Evolutionary conservation across 441 rosid genomes (phyloP), one percentile per base, ranked within the genome.

Genomic region (Pelargonium myrrhifolium): DNA sequence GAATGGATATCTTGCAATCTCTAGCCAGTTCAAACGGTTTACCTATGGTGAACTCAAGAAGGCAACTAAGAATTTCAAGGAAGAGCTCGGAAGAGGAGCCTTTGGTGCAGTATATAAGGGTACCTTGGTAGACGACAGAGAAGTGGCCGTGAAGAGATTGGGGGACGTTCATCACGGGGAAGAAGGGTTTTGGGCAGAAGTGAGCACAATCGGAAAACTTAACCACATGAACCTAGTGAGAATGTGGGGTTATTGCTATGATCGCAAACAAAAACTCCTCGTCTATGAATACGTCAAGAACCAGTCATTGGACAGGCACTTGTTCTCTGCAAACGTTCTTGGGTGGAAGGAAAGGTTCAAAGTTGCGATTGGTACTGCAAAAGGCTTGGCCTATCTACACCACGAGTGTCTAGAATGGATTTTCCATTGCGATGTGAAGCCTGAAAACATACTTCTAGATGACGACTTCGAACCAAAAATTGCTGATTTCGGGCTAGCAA

Each of bases 1-100:
- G 39, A 75, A 72, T 3, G 82, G 82, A n/a, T 47, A 47, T n/a
- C 55, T 47, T 4, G 55, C 55, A n/a, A 47, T 47, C 15, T 47
- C 55, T 14, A 47, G 55, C 1, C 55, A 47, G 17, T 47, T 47
- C 55, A 47, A 14, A n/a, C 15, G 55, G 55, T 47, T 47, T 14
- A 47, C 17, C 17, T 47, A 47, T 14, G 55, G 17, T 11, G 55
- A 47, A n/a, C 55, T 47, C 17, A 47, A 14, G 55, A 47, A 47
- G 55, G 55, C 55, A 6, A 47, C 55, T 0, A 47, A 47, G 17
- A 14, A 14, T 1, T 47, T 43, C n/a, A 43, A 47, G 17, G 55
- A 47, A 5, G 55, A 47, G 55, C 49, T 43, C 0, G 49, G 49
- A 12, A 43, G n/a, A 9, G 49, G 49, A 43, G 49, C 49, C n/a